A percentile compares a stretch with the other conserved stretches of the same genome.
phyloP scores from a whole-genome alignment of 345 rosid genomes.

The Psidium friedrichsthalianum region DNA sequence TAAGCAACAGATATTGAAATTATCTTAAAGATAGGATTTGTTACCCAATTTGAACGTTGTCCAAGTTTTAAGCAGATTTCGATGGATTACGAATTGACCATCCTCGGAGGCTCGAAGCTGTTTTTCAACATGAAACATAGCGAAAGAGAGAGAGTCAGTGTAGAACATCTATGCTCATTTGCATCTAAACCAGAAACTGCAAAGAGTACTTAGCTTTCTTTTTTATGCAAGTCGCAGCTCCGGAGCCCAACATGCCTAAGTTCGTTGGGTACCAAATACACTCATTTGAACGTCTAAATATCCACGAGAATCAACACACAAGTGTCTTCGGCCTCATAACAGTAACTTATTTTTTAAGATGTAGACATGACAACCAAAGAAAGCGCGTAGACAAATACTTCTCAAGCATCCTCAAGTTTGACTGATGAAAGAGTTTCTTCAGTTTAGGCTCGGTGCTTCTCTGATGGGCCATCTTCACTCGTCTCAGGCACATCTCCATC shows the following conservation, averaged over 20 bases:
- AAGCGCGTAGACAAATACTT: not conserved
- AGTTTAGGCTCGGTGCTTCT: constrained; percentile 3
- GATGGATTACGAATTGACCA: too few relatives aligned
- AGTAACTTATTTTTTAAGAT: not conserved
- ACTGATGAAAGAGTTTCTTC: constrained; percentile 7
- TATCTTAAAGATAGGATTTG: too few relatives aligned
- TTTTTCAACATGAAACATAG: too few relatives aligned
- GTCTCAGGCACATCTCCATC: constrained; percentile 29
- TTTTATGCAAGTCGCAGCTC: not conserved
- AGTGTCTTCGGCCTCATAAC: not conserved
- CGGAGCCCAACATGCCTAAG: not conserved
- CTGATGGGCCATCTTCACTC: constrained; percentile 33
- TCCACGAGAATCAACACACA: not conserved
- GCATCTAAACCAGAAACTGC: too few relatives aligned
- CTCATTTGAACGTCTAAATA: not conserved
- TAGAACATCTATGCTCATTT: too few relatives aligned
- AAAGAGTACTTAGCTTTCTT: too few relatives aligned
- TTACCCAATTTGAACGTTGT: too few relatives aligned
- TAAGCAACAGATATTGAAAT: too few relatives aligned
- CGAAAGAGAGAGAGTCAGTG: too few relatives aligned
- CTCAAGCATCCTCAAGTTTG: constrained; percentile 1
- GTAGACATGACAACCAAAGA: not conserved
- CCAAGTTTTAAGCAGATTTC: too few relatives aligned
- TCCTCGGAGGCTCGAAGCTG: too few relatives aligned
- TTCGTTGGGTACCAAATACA: not conserved